phyloP scores from a whole-genome alignment of 768 basidiomycete species.

The Epithele typhae region DNA sequence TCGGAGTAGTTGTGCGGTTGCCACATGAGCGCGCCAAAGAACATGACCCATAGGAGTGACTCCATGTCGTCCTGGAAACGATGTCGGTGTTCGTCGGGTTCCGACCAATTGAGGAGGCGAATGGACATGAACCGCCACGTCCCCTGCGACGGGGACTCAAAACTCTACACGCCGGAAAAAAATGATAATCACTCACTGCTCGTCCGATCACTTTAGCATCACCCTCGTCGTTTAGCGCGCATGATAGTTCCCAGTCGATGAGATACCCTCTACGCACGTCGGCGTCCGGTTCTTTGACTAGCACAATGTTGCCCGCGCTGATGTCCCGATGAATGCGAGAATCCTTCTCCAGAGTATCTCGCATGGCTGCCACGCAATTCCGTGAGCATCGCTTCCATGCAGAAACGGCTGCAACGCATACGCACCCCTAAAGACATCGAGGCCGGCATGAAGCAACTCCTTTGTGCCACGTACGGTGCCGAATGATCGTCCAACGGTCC shows the following conservation, averaged over 20 bases:
- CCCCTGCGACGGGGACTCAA: no score
- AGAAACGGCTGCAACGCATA: background rate
- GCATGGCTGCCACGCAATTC: background rate
- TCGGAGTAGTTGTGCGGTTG: background rate
- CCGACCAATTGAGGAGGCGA: background rate
- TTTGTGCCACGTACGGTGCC: background rate
- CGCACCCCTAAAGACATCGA: slow-evolving; percentile 6
- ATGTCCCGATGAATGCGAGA: slow-evolving; percentile 6
- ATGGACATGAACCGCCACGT: slow-evolving; percentile 3
- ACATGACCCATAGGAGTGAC: slow-evolving; percentile 7
- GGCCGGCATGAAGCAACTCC: slow-evolving; percentile 4
- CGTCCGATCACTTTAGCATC: no score
- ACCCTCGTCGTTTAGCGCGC: background rate
- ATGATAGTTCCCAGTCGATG: slow-evolving; percentile 10
- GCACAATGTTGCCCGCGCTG: slow-evolving; percentile 5
- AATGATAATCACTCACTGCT: no score
- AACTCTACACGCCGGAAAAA: no score
- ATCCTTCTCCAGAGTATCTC: slow-evolving; percentile 1
- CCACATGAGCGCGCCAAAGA: slow-evolving; percentile 5
- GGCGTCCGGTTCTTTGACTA: background rate
- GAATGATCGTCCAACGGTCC: slow-evolving; percentile 1
- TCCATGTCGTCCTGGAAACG: slow-evolving; percentile 12
- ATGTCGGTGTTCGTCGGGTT: background rate
- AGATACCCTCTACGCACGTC: slow-evolving; percentile 1
- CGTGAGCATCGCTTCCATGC: background rate